phyloP scores from a whole-genome alignment of 805 yeast genomes.

The Saccharomycopsis javanensis region DNA sequence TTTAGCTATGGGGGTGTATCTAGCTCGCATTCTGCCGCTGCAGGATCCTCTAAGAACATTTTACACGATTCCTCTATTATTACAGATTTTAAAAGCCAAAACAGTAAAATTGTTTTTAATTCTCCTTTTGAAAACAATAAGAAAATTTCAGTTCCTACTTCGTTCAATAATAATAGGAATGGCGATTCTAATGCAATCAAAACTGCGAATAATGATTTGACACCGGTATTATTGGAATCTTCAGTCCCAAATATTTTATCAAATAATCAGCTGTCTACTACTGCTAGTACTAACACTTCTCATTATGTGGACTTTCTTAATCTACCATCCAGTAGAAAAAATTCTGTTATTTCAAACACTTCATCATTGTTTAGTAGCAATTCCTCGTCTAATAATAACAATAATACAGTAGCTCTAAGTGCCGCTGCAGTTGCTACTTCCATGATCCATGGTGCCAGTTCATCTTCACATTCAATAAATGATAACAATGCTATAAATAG shows the following conservation, averaged over 20 bases:
- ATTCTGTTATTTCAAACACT: constrained; percentile 14
- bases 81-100: neutral
- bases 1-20: neutral
- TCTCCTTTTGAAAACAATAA: constrained; percentile 11
- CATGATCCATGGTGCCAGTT: neutral
- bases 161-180: neutral
- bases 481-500: constrained; percentile 22
- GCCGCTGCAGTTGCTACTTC: neutral
- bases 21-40: neutral
- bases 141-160: neutral
- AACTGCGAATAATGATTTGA: neutral
- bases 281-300: neutral
- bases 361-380: constrained; percentile 7
- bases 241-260: neutral
- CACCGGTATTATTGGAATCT: neutral
- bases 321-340: constrained; percentile 16
- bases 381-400: neutral
- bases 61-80: neutral
- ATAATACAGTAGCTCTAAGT: neutral
- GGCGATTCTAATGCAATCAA: neutral
- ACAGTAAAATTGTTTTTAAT: constrained; percentile 9
- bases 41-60: neutral
- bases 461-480: constrained; percentile 22
- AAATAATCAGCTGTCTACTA: neutral
- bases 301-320: constrained; percentile 14